Percentiles rank a stretch among this genome's conserved stretches.
phyloP scores from a whole-genome alignment of 1,284 basidiomycete genomes.

The Jaminaea rosea region DNA sequence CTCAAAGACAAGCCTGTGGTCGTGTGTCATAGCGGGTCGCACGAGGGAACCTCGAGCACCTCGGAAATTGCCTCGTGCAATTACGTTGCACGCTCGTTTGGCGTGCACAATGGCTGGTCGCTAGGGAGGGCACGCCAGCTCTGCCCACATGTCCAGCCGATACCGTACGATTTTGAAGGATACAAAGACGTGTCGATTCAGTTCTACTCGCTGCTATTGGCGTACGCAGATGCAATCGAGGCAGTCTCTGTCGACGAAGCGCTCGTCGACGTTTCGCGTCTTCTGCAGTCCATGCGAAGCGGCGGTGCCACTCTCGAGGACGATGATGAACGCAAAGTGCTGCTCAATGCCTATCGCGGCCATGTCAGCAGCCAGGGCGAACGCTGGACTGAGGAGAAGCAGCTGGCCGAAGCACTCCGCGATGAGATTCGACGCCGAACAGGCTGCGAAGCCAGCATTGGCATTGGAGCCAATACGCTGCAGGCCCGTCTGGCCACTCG shows the following conservation, averaged over 20 bases:
- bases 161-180: slow-evolving; percentile 77
- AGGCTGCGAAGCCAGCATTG: slow-evolving; percentile 71
- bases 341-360: slow-evolving; percentile 1
- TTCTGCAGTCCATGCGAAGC: slow-evolving; percentile 49
- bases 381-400: slow-evolving; percentile 28
- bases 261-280: slow-evolving; percentile 73
- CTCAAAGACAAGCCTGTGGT: slow-evolving; percentile 60
- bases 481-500: slow-evolving; percentile 84
- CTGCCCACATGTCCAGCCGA: slow-evolving; percentile 56
- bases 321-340: neutral
- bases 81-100: slow-evolving; percentile 80
- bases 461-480: slow-evolving; percentile 82
- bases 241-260: slow-evolving; percentile 95
- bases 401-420: slow-evolving; percentile 70
- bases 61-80: slow-evolving; percentile 83
- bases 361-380: slow-evolving; percentile 7
- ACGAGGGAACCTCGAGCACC: slow-evolving; percentile 20
- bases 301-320: neutral
- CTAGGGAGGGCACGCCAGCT: slow-evolving; percentile 47
- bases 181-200: slow-evolving; percentile 57
- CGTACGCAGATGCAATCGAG: slow-evolving; percentile 79
- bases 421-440: slow-evolving; percentile 66
- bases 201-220: slow-evolving; percentile 86
- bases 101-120: slow-evolving; percentile 91
- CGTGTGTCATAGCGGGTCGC: slow-evolving; percentile 70